Base-by-base conservation (phyloP, 371 early-diverging fungal species). In the Mucor piriformis region DNA sequence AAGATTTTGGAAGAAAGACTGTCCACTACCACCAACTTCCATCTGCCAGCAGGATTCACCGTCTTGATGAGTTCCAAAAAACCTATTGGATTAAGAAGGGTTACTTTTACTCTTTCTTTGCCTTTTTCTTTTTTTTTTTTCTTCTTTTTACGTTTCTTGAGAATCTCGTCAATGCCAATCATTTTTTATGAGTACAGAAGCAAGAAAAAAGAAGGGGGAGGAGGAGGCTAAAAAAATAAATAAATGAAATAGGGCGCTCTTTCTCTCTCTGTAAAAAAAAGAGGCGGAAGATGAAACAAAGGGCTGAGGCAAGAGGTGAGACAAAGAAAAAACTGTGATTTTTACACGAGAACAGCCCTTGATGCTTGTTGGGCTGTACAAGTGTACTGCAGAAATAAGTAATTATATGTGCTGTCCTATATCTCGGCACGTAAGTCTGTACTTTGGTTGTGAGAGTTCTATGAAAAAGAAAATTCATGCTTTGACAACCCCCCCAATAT, bases 11-110 rank as follows among this genome's bases (percentile, higher is more conserved):
- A 75, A 16, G 97, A 84, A 34, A 86, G 82, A 34, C 84, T 79
- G 72, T 98, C 98, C 4, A 95, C 90, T 12, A 98, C 91, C 13
- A 97, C 87, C 43, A 97, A 81, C 74, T 96, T 96, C 96, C 89
- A 92, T 59, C 84, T 81, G 55, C 83, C 88, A 20, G 84, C 76
- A 24, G 86, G 86, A 37, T 86, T 82, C 27, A 86, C 82, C 6
- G 87, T 77, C 56, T 88, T 80, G 74, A 92, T 88, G 44, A 86
- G 80, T 37, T 82, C 83, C 63, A 92, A 67, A 64, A 90, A 84
- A 18, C 83, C 92, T 91, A 81, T 43, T 37, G n/a, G n/a, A n/a
- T n/a, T n/a, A n/a, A n/a, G n/a, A n/a, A n/a, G n/a, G n/a, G n/a
- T n/a, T n/a, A n/a, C n/a, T n/a, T n/a, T n/a, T n/a, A n/a, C n/a